Evolutionary conservation across 306 rosid species (phyloP).

Genomic region (Cucurbita ficifolia): DNA sequence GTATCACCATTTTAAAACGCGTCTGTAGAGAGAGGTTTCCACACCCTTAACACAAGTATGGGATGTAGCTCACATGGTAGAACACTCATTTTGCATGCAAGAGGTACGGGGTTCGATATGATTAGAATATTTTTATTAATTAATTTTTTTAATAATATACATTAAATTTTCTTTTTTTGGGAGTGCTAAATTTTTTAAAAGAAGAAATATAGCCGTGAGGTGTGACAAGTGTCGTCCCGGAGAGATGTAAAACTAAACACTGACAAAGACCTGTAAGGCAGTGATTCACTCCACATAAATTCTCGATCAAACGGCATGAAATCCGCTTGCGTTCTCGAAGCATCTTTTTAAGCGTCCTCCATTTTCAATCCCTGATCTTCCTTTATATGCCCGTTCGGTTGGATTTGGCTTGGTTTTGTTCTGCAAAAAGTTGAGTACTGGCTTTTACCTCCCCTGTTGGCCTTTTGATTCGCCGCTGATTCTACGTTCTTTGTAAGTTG

Average conservation of each 20-base stretch:
- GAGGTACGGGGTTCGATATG: too few relatives aligned
- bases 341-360: background rate
- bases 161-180: too few relatives aligned
- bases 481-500: background rate
- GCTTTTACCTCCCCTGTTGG: background rate
- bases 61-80: too few relatives aligned
- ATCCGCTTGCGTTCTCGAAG: background rate
- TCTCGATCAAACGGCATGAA: constrained; percentile 4
- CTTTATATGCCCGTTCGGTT: background rate
- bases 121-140: too few relatives aligned
- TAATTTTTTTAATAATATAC: too few relatives aligned
- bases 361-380: background rate
- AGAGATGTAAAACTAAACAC: background rate
- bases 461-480: background rate
- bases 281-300: background rate
- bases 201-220: too few relatives aligned
- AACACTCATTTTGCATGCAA: too few relatives aligned
- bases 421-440: background rate
- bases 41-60: too few relatives aligned
- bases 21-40: too few relatives aligned
- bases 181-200: too few relatives aligned
- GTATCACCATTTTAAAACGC: too few relatives aligned
- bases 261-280: constrained; percentile 1
- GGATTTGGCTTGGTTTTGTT: background rate
- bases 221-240: too few relatives aligned